These are phyloP conservation scores for Craspedostauros australis DNA, from an alignment of 108 stramenopile species.

Conservation along the genomic window DNA sequence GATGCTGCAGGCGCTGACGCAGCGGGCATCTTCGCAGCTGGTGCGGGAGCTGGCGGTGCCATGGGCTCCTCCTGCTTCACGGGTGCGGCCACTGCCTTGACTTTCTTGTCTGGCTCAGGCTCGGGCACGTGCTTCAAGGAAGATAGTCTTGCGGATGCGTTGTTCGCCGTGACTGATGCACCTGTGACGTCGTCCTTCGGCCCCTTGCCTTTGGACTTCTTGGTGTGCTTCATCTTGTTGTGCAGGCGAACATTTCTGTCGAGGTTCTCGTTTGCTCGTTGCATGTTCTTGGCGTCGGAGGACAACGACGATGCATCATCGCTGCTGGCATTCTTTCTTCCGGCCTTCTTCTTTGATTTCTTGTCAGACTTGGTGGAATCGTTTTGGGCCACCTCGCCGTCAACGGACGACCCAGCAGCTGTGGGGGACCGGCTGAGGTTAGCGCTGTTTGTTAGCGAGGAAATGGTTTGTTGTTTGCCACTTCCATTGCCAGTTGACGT, in stretches of 20 bases:
- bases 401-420: not conserved
- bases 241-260: slow-evolving; percentile 56
- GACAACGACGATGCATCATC: slow-evolving; percentile 53
- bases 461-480: slow-evolving; percentile 1
- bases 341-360: slow-evolving; percentile 8
- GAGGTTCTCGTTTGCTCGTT: slow-evolving; percentile 43
- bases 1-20: slow-evolving; percentile 2
- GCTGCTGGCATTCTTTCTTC: slow-evolving; percentile 22
- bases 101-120: slow-evolving; percentile 5
- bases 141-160: slow-evolving; percentile 72
- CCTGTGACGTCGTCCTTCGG: slow-evolving; percentile 84
- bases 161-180: slow-evolving; percentile 78
- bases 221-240: slow-evolving; percentile 50
- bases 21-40: not conserved
- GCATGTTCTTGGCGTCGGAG: slow-evolving; percentile 46
- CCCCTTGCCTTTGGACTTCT: slow-evolving; percentile 20
- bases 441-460: slow-evolving; percentile 20
- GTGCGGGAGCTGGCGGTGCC: too few species aligned
- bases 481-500: slow-evolving; percentile 5
- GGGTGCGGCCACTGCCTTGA: slow-evolving; percentile 4
- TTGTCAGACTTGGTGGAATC: slow-evolving; percentile 5
- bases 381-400: not conserved
- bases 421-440: slow-evolving; percentile 8
- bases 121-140: slow-evolving; percentile 53
- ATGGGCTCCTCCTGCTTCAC: not conserved